Base-by-base conservation (phyloP, 805 yeast genomes). In the Torulaspora gathmanii region DNA sequence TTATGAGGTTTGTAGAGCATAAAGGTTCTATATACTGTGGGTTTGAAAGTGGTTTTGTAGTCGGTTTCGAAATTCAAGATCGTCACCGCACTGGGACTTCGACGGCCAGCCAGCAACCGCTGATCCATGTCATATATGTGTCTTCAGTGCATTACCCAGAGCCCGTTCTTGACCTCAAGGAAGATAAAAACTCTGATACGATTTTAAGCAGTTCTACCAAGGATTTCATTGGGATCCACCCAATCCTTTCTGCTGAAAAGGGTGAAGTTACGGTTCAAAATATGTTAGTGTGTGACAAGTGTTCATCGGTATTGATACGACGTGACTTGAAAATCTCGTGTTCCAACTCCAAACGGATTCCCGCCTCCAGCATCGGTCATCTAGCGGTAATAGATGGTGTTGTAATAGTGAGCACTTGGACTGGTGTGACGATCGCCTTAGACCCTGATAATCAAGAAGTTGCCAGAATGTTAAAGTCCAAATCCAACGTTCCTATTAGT, bases 21-120 rank as follows among this genome's bases (percentile, higher is more conserved):
- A 33, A 51, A 9, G 52, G 47, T 7, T 30, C 52, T 19, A 42
- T 59, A 1, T 59, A 50, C 42, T 45, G 54, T 31, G 68, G 64
- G 1, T 51, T 50, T 42, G 68, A 64, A 42, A 51, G 61, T 48
- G 68, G 68, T 11, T 47, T 54, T 25, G 48, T 61, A 3, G 44
- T 63, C n/a, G 67, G 66, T 3, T 51, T 63, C 25, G 42, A 43
- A 35, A 6, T 56, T 10, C 30, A 28, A 16, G 42, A 48, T 10
- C 25, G 6, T 22, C 25, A 5, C 4, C 25, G 25, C 15, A 8
- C 13, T 27, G 33, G 25, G 25, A 33, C 33, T 6, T 11, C 12
- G 1, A 31, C 9, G 11, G 15, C 26, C n/a, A 12, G 26, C 16
- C 16, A 10, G 10, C 16, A 35, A 6, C 15, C 20, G 27, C 15